phyloP scores from a whole-genome alignment of 2,329 filamentous ascomycete species.

The Xylaria polymorpha region DNA sequence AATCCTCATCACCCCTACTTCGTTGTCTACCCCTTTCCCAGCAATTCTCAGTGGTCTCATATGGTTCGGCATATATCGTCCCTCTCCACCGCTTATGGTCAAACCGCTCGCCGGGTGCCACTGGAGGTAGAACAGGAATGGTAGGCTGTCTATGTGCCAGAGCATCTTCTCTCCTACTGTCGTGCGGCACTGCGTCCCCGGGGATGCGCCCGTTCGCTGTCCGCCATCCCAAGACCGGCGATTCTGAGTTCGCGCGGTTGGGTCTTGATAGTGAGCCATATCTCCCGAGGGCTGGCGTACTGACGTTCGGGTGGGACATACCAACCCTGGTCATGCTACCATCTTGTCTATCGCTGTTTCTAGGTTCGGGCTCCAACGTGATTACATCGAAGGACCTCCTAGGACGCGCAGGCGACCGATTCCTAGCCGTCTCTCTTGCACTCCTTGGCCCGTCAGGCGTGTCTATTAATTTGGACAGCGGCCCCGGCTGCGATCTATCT shows the following conservation, averaged over 20 bases:
- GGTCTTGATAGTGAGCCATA: constrained; percentile 30
- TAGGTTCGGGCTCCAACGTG: constrained; percentile 9
- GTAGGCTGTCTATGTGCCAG: constrained; percentile 4
- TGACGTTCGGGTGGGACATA: constrained; percentile 25
- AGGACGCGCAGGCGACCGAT: constrained; percentile 27
- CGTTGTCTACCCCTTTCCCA: constrained; percentile 3
- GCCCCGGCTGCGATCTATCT: constrained; percentile 6
- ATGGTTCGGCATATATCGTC: constrained; percentile 24
- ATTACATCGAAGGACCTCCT: constrained; percentile 38
- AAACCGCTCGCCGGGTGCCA: constrained; percentile 36
- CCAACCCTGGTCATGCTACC: neutral
- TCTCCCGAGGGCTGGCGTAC: constrained; percentile 30
- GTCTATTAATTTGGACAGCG: neutral
- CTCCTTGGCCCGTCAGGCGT: neutral
- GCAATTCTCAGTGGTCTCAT: neutral
- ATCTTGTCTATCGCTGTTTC: neutral
- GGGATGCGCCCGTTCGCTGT: neutral
- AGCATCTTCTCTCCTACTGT: neutral
- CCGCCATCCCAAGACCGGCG: constrained; percentile 34
- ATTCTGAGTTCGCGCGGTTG: constrained; percentile 10
- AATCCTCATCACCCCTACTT: neutral
- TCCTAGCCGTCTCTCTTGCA: neutral
- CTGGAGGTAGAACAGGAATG: constrained; percentile 34
- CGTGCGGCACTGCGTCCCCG: neutral
- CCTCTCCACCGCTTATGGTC: constrained; percentile 33